Base-by-base conservation (phyloP, 305 asterid genomes). In the Coffea humblotiana region DNA sequence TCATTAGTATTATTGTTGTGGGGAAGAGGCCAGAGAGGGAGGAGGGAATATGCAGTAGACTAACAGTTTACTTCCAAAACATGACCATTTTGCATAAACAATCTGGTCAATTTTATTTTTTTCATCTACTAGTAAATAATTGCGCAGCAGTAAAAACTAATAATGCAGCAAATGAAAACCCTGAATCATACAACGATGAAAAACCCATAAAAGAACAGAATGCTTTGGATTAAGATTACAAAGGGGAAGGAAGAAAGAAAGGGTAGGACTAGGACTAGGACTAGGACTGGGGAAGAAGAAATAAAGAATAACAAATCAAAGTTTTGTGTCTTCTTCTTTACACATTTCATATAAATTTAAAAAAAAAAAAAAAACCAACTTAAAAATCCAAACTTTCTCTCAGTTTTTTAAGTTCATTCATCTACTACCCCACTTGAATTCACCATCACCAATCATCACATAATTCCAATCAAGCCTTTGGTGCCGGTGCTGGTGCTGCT, bases 391-490 rank as follows among this genome's bases (percentile, higher is more conserved):
- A 76, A 68, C 66, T 35, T 51, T 32, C 29, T 45, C 74, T 16
- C 47, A 2, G 11, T 5, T 40, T 40, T 8, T 27, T 14, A 6
- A 37, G 21, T 14, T 21, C 3, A 43, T 23, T 56, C 63, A 71
- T 23, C 47, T 60, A 61, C 51, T 43, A 75, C 58, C 78, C 58
- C 43, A 40, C 43, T 40, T 40, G 13, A 74, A 60, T 61, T 48
- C 73, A 64, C 35, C 43, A 69, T 32, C 40, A 58, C 71, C 23
- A 56, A 45, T 19, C 77, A 61, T 60, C 19, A 18, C 9, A 16
- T 48, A 58, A 4, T 13, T 14, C 18, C 3, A 52, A 32, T 89
- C 85, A 88, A 63, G 89, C 87, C 89, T 92, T 91, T n/a, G 90
- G 79, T 37, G 43, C 43, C 1, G 32, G 32, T 32, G 32, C 32